Conservation (phyloP, 192 early-diverging fungal genomes). For the Umbelopsis ramanniana region DNA sequence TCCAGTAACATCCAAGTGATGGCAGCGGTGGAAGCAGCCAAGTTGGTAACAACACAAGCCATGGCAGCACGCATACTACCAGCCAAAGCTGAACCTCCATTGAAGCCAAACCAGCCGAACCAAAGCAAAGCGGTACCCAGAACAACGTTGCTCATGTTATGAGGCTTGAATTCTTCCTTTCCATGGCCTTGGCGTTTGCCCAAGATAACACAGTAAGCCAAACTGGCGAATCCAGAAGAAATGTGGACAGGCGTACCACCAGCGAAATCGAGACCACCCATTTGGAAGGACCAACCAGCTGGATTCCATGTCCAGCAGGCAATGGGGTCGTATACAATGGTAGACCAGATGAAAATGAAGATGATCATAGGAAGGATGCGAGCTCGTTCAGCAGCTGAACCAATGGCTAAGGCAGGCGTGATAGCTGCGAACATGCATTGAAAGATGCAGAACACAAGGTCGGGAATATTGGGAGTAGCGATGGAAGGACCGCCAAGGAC, state of each 20-base stretch:
- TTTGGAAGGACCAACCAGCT: conserved; percentile 66
- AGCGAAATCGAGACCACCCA: conserved; percentile 77
- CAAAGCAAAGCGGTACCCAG: conserved; percentile 72
- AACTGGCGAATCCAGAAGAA: conserved; percentile 67
- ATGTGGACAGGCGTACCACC: conserved; percentile 77
- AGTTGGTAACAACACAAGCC: conserved; percentile 66
- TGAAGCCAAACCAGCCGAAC: conserved; percentile 87
- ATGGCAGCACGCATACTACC: conserved; percentile 63
- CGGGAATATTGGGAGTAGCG: conserved; percentile 56
- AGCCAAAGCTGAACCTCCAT: conserved; percentile 67
- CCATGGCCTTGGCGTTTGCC: conserved; percentile 65
- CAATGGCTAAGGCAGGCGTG: conserved; percentile 61
- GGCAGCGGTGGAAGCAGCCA: conserved; percentile 62
- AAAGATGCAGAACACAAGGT: conserved; percentile 59
- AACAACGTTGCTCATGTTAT: conserved; percentile 71
- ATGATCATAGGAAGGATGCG: conserved; percentile 57
- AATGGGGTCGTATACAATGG: conserved; percentile 65
- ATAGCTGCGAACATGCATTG: conserved; percentile 71
- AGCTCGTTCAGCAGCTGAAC: conserved; percentile 62
- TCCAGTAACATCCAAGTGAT: conserved; percentile 69
- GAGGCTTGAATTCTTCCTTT: conserved; percentile 57
- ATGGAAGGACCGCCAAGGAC: conserved; percentile 51
- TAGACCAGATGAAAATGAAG: conserved; percentile 68
- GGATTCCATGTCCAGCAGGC: conserved; percentile 76
- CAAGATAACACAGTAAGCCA: conserved; percentile 69